A percentile compares a stretch with the other conserved stretches of the same genome.
Evolutionary conservation across 768 basidiomycete genomes (phyloP).

Genomic region (Hypsizygus marmoreus): DNA sequence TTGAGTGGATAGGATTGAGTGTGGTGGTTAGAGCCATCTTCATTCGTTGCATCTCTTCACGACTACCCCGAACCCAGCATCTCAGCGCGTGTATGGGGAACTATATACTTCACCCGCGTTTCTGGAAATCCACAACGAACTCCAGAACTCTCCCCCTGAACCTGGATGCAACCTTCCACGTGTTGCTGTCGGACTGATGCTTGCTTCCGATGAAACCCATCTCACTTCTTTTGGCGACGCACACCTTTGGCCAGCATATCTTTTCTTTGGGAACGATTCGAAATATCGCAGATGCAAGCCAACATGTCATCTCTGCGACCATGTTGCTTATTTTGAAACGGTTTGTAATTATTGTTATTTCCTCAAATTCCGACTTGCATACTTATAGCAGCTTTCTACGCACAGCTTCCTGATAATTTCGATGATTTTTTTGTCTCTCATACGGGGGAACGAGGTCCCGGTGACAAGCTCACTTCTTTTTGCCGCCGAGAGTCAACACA

Average conservation of each 20-base stretch:
- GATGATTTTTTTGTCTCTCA: slow-evolving; percentile 15
- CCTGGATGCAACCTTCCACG: slow-evolving; percentile 11
- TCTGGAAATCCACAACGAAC: slow-evolving; percentile 4
- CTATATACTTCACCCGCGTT: slow-evolving; percentile 18
- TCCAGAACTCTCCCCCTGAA: slow-evolving; percentile 3
- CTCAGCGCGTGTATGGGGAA: slow-evolving; percentile 24
- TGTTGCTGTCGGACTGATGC: slow-evolving; percentile 20
- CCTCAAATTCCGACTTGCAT: not conserved
- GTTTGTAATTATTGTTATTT: not conserved
- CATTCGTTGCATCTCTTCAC: no score
- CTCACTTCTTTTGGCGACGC: slow-evolving; percentile 28
- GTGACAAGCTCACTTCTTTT: not conserved
- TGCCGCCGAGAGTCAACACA: slow-evolving; percentile 4
- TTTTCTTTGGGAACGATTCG: slow-evolving; percentile 23
- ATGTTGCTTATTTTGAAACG: slow-evolving; percentile 12
- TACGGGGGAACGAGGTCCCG: not conserved
- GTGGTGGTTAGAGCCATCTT: no score
- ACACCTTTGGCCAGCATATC: slow-evolving; percentile 30
- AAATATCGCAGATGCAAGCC: slow-evolving; percentile 22
- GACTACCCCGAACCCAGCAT: no score
- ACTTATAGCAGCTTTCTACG: no score
- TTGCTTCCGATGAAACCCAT: slow-evolving; percentile 31
- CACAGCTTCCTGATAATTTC: slow-evolving; percentile 21
- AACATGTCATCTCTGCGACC: slow-evolving; percentile 1
- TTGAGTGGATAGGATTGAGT: no score